Evolutionary conservation across 352 stramenopile species (phyloP), one percentile per base, ranked within the genome.

Genomic region (Phytophthora crassamura): DNA sequence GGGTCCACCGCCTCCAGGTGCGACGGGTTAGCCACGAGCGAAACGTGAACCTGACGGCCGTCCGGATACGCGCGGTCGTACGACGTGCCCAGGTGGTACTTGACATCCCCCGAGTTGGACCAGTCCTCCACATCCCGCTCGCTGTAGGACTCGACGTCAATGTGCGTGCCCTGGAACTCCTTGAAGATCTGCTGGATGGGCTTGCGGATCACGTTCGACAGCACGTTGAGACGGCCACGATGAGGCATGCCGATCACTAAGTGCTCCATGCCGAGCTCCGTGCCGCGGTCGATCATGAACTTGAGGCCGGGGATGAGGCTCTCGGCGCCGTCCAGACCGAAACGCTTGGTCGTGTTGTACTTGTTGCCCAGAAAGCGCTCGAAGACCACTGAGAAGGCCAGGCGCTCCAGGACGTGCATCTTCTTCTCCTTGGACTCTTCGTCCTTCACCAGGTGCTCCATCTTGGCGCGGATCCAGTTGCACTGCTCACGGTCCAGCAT

Each of bases 161-260:
- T 98, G 77, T 99, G 93, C 30, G 95, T 99, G 63, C 96, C 90
- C 63, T 97, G 80, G 70, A 98, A 98, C 64, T 99, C 96, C 69
- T 96, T 97, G 80, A 99, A 99, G 64, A 99, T 98, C 40, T 98
- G 84, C 34, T 96, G 90, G 79, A 99, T 98, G 4, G 96, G 95
- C 84, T 99, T 99, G 40, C 97, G 84, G 75, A 99, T 97, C 15
- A 99, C 97, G 84, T 99, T 99, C 32, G 94, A 97, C 55, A 99
- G 80, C 53, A 99, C 88, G 77, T 99, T 99, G 11, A 99, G 77
- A 53, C 97, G 84, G 25, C 97, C 97, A 69, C 97, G 87, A 72
- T 99, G 97, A 32, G 97, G 94, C 97, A 99, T 99, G 30, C 97
- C 97, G 71, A 99, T 98, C 46, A 99, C 96, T 62, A 99, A 91